phyloP scores from a whole-genome alignment of 345 rosid species.

The Acer yangbiense region DNA sequence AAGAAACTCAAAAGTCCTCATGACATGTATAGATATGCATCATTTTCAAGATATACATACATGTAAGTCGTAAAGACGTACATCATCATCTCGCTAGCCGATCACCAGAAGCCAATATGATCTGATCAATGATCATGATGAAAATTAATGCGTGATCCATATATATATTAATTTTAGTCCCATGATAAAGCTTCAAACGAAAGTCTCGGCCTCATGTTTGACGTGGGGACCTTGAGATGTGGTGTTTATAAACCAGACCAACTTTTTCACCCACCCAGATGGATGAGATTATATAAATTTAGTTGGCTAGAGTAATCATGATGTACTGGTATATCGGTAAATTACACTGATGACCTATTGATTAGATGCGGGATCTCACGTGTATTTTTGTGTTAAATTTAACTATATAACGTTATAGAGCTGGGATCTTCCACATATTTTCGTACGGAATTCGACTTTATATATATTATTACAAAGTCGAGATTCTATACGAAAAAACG shows the following conservation, averaged over 20 bases:
- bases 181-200: conserved; percentile 8
- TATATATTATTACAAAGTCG: no score
- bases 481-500: no score
- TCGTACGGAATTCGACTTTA: no score
- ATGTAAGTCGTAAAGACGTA: background rate
- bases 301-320: no score
- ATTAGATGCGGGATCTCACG: no score
- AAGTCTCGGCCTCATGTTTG: conserved; percentile 30
- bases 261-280: conserved; percentile 30
- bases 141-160: no score
- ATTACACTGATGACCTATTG: no score
- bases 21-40: background rate
- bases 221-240: conserved; percentile 27
- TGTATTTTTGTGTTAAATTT: no score
- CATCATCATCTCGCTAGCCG: background rate
- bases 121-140: background rate
- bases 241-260: conserved; percentile 9
- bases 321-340: no score
- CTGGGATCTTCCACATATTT: no score
- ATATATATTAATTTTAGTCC: background rate
- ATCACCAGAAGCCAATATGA: background rate
- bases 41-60: background rate
- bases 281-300: no score
- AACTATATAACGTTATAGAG: no score
- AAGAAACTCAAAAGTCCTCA: background rate